Evolutionary conservation across 2,329 filamentous ascomycete genomes (phyloP).

Genomic region (Fusarium ramigenum): DNA sequence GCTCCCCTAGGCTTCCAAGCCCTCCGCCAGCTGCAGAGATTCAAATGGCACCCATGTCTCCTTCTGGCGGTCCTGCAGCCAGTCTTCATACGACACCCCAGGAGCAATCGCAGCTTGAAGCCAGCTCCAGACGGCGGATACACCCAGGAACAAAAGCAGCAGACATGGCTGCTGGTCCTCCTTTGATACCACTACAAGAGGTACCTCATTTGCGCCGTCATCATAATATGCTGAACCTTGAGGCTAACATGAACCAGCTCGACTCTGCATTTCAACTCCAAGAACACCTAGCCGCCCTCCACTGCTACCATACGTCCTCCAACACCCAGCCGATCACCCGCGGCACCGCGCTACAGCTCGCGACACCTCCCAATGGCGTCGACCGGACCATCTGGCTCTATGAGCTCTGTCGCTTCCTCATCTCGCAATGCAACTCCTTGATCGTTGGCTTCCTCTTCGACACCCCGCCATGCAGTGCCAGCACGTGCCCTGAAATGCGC

Average conservation of each 20-base stretch:
- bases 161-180: slow-evolving; percentile 93
- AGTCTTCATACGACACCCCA: slow-evolving; percentile 69
- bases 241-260: slow-evolving; percentile 65
- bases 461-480: slow-evolving; percentile 84
- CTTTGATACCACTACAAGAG: slow-evolving; percentile 84
- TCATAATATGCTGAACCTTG: neutral
- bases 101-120: slow-evolving; percentile 72
- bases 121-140: slow-evolving; percentile 83
- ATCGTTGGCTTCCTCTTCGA: slow-evolving; percentile 95
- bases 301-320: slow-evolving; percentile 79
- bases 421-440: slow-evolving; percentile 91
- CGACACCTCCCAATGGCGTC: slow-evolving; percentile 81
- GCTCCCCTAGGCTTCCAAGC: slow-evolving; percentile 91
- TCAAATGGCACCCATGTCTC: slow-evolving; percentile 84
- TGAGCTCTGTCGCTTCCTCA: slow-evolving; percentile 95
- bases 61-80: slow-evolving; percentile 64
- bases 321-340: slow-evolving; percentile 78
- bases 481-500: slow-evolving; percentile 97
- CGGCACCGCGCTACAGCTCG: slow-evolving; percentile 77
- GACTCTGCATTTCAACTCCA: slow-evolving; percentile 98
- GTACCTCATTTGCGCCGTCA: slow-evolving; percentile 55
- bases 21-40: slow-evolving; percentile 95
- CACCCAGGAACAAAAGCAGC: slow-evolving; percentile 90
- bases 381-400: slow-evolving; percentile 95
- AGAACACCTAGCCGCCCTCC: slow-evolving; percentile 93